Evolutionary conservation across 2,329 filamentous ascomycete species (phyloP).

Genomic region (Chaetomium globosum): DNA sequence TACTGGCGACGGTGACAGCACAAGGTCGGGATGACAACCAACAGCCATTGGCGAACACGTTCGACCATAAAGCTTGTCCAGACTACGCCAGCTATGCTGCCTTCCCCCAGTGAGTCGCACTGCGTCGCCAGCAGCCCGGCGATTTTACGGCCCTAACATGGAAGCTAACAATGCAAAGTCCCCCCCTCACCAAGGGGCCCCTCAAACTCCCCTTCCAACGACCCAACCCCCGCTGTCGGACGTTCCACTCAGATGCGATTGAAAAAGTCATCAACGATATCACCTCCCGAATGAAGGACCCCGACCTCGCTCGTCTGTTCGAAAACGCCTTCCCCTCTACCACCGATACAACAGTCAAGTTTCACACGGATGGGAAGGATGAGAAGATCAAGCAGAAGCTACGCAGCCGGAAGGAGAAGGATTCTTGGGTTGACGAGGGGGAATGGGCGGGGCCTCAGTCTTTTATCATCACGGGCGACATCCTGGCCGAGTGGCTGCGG

Average conservation of each 20-base stretch:
- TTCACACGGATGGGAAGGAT: slow-evolving; percentile 69
- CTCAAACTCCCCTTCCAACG: slow-evolving; percentile 83
- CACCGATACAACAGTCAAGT: slow-evolving; percentile 84
- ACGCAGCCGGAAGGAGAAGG: slow-evolving; percentile 33
- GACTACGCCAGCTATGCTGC: slow-evolving; percentile 65
- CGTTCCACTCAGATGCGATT: slow-evolving; percentile 82
- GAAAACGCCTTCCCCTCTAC: slow-evolving; percentile 95
- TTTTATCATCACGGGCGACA: slow-evolving; percentile 90
- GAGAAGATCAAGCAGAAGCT: slow-evolving; percentile 45
- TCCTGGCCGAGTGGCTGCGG: slow-evolving; percentile 90
- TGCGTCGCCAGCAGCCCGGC: slow-evolving; percentile 25
- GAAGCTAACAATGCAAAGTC: slow-evolving; percentile 51
- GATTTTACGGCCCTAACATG: slow-evolving; percentile 26
- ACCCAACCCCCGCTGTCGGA: slow-evolving; percentile 78
- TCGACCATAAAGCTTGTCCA: slow-evolving; percentile 57
- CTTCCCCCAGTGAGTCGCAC: slow-evolving; percentile 57
- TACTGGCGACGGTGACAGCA: slow-evolving; percentile 28
- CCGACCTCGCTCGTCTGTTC: slow-evolving; percentile 87
- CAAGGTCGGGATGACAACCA: slow-evolving; percentile 32
- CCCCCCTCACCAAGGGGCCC: slow-evolving; percentile 77
- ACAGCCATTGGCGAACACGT: slow-evolving; percentile 40
- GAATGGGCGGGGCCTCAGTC: slow-evolving; percentile 84
- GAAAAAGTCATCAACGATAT: slow-evolving; percentile 86
- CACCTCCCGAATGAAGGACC: slow-evolving; percentile 76
- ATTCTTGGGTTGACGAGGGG: slow-evolving; percentile 50